Evolutionary conservation across 2,329 filamentous ascomycete species (phyloP).

Genomic region (Fusarium lyarnte): DNA sequence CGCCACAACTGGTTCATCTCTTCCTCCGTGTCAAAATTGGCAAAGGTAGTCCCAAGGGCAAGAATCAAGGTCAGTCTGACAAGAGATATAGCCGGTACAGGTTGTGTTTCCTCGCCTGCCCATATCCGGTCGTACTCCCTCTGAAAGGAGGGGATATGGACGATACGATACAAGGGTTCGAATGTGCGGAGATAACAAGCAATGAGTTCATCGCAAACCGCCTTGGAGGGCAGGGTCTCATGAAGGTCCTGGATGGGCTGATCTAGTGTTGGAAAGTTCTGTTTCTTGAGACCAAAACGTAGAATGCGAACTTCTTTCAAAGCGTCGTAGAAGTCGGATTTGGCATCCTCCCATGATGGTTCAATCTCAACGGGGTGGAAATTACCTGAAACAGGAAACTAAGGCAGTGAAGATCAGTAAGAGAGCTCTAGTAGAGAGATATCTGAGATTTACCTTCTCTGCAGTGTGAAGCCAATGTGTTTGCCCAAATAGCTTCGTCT

Average conservation of each 20-base stretch:
- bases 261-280: conserved; percentile 25
- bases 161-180: conserved; percentile 40
- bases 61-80: conserved; percentile 36
- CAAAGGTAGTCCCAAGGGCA: conserved; percentile 40
- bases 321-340: conserved; percentile 34
- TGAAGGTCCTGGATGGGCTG: conserved; percentile 31
- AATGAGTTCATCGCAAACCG: conserved; percentile 35
- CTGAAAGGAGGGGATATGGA: conserved; percentile 39
- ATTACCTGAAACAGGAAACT: conserved; percentile 40
- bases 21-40: conserved; percentile 14
- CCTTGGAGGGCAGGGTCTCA: conserved; percentile 28
- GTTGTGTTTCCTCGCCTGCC: conserved; percentile 5
- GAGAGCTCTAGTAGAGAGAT: too few relatives aligned
- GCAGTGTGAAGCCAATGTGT: conserved; percentile 43
- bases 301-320: conserved; percentile 35
- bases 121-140: conserved; percentile 37
- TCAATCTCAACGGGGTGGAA: conserved; percentile 41
- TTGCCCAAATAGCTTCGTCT: conserved; percentile 43
- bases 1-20: conserved; percentile 22
- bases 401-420: neutral
- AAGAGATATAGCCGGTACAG: conserved; percentile 28
- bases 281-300: conserved; percentile 30
- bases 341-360: conserved; percentile 39
- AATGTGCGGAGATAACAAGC: conserved; percentile 40
- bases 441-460: conserved; percentile 29